Evolutionary conservation across 148 eudicot species (phyloP), one percentile per base, ranked within the genome.

Genomic region (Rhododendron vialii): DNA sequence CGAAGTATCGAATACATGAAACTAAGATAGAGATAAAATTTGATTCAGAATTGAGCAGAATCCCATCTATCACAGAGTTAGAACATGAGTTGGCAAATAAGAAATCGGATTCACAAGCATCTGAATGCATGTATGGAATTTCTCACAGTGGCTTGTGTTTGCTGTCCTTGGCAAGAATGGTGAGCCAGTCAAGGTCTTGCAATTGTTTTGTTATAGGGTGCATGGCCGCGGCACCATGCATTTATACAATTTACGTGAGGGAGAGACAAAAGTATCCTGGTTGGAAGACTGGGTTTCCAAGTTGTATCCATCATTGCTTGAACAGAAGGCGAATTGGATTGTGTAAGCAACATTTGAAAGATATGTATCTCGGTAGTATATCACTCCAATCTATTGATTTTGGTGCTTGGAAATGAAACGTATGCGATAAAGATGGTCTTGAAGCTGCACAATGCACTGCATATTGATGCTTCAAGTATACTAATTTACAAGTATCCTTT

Each of bases 201-300:
- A 88, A 83, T 75, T 96, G 99, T 87, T 96, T 94, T 87, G 95
- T 93, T 50, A 83, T 91, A 20, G 98, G 98, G 38, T 96, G 98
- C 86, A 71, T 73, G 28, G 87, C 86, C 79, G 87, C 93, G 0
- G 98, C 94, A 9, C 93, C 94, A 8, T 90, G 94, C 90, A 98
- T 96, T 85, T 96, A 95, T 85, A 88, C 89, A 6, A 87, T 96
- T 84, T 93, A 96, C 85, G 96, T 95, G 65, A 95, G 93, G 99
- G 98, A 96, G 91, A 90, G 94, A 86, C 98, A 95, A 84, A 96
- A 90, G 85, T 94, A 92, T 90, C 98, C 99, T 4, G 94, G 94
- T 26, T 95, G 98, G 99, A 96, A 92, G 86, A 94, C 98, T 13
- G 99, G 99, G 73, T 96, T 96, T 89, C 83, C 95, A 18, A 94